Conservation (phyloP, 2,329 filamentous ascomycete species). For the Diplodia seriata region DNA sequence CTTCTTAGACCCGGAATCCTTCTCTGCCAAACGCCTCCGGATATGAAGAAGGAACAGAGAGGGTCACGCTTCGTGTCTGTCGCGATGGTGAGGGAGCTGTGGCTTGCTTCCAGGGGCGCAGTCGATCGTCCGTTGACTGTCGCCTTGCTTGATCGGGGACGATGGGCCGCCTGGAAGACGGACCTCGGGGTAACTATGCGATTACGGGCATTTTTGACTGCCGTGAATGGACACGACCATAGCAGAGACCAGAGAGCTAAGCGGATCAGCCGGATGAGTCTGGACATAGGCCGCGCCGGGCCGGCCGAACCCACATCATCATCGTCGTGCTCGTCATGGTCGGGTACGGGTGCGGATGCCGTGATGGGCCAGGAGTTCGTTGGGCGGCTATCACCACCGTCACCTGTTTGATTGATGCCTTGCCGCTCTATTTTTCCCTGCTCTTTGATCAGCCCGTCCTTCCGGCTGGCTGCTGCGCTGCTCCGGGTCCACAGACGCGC, state of each 20-base stretch:
- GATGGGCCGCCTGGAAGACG: neutral
- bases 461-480: neutral
- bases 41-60: neutral
- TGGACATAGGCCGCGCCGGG: neutral
- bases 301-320: neutral
- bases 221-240: neutral
- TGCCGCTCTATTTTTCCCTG: neutral
- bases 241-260: neutral
- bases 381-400: neutral
- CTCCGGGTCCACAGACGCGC: conserved; percentile 4
- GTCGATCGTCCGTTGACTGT: neutral
- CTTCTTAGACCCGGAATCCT: neutral
- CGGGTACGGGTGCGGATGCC: too few relatives aligned
- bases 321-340: too few relatives aligned
- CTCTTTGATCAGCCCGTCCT: neutral
- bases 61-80: neutral
- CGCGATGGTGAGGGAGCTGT: neutral
- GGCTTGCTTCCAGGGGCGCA: conserved; percentile 8
- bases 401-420: neutral
- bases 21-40: neutral
- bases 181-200: neutral
- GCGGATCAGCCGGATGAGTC: neutral
- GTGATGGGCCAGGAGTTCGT: neutral
- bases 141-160: conserved; percentile 2
- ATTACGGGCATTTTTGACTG: neutral